A percentile compares a stretch with the other conserved stretches of the same genome.
These are phyloP conservation scores for Fusarium brevicatenulatum DNA, from an alignment of 2,329 filamentous ascomycete species.

Conservation along the genomic window DNA sequence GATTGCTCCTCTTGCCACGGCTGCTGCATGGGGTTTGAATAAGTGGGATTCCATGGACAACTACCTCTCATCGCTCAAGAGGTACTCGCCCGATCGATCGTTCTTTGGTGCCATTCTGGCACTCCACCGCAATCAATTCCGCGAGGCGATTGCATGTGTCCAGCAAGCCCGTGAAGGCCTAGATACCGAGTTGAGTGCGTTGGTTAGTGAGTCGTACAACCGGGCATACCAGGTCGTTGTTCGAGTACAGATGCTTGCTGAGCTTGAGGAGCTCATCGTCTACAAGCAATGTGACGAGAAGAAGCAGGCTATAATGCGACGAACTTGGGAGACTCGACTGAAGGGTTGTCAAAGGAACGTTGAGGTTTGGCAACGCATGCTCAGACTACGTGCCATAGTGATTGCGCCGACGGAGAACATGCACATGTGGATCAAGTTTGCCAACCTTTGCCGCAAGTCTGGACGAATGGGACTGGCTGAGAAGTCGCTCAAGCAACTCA, in stretches of 20 bases:
- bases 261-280: slow-evolving; percentile 95
- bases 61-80: slow-evolving; percentile 94
- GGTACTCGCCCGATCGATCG: slow-evolving; percentile 89
- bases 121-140: slow-evolving; percentile 94
- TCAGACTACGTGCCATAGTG: slow-evolving; percentile 91
- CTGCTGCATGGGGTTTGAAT: slow-evolving; percentile 93
- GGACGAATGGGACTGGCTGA: slow-evolving; percentile 94
- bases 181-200: slow-evolving; percentile 92
- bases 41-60: slow-evolving; percentile 99
- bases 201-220: slow-evolving; percentile 98
- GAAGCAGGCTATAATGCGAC: slow-evolving; percentile 89
- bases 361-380: slow-evolving; percentile 98
- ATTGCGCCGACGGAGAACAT: slow-evolving; percentile 93
- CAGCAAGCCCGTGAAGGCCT: slow-evolving; percentile 92
- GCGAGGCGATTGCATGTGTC: slow-evolving; percentile 88
- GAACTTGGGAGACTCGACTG: slow-evolving; percentile 94
- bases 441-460: slow-evolving; percentile 97
- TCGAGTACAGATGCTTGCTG: slow-evolving; percentile 97
- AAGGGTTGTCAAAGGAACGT: slow-evolving; percentile 97
- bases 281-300: slow-evolving; percentile 95
- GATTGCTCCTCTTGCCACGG: slow-evolving; percentile 93
- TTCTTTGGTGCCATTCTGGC: slow-evolving; percentile 98
- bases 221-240: slow-evolving; percentile 98
- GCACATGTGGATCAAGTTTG: slow-evolving; percentile 99
- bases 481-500: slow-evolving; percentile 91